Evolutionary conservation across 2,329 filamentous ascomycete genomes (phyloP).

Genomic region (Metarhizium guizhouense): DNA sequence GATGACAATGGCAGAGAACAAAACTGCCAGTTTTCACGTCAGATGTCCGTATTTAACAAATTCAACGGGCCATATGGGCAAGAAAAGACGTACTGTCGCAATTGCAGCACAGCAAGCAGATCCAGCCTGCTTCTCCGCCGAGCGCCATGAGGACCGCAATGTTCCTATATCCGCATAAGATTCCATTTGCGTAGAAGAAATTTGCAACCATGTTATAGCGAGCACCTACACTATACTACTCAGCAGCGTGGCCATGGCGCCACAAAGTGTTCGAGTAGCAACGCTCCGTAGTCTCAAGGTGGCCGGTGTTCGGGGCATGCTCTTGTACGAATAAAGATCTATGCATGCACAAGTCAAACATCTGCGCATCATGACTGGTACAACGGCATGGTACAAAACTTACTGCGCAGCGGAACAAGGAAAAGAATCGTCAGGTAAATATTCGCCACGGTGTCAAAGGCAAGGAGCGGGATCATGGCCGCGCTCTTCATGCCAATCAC

Average conservation of each 20-base stretch:
- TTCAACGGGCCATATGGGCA: background rate
- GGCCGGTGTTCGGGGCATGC: slow-evolving; percentile 30
- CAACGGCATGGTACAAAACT: slow-evolving; percentile 9
- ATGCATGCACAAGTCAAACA: background rate
- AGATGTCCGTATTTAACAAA: background rate
- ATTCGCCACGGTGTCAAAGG: slow-evolving; percentile 52
- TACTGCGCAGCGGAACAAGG: slow-evolving; percentile 47
- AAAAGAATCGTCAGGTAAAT: slow-evolving; percentile 55
- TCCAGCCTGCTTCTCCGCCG: slow-evolving; percentile 53
- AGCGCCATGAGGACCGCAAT: slow-evolving; percentile 49
- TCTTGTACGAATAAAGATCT: slow-evolving; percentile 48
- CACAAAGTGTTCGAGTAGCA: slow-evolving; percentile 50
- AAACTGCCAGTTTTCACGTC: slow-evolving; percentile 27
- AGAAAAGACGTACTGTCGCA: slow-evolving; percentile 42
- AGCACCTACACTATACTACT: slow-evolving; percentile 46
- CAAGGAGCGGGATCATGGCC: slow-evolving; percentile 52
- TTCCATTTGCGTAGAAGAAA: background rate
- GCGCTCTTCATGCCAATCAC: slow-evolving; percentile 52
- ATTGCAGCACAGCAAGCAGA: slow-evolving; percentile 58
- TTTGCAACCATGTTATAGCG: background rate
- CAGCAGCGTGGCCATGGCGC: slow-evolving; percentile 45
- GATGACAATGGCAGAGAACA: slow-evolving; percentile 52
- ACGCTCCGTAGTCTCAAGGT: slow-evolving; percentile 38
- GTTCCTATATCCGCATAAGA: slow-evolving; percentile 33
- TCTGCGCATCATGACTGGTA: background rate